Conservation (phyloP, 2,329 filamentous ascomycete species). For the Herpotrichia juniperi region DNA sequence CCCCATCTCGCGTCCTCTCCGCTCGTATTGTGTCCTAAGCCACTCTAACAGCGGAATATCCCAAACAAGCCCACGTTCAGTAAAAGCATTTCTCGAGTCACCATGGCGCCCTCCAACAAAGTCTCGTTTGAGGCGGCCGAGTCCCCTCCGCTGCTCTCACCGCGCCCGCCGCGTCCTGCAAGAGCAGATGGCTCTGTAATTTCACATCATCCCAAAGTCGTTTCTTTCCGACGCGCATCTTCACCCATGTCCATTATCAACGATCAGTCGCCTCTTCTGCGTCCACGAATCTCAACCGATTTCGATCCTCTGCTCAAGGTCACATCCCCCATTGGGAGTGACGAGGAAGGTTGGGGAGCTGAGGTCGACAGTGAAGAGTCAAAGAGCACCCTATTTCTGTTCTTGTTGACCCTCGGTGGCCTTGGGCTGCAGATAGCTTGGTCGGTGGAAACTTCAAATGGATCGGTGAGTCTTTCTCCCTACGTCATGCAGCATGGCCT, state of each 20-base stretch:
- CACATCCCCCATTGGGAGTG: constrained; percentile 37
- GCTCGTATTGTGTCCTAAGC: background rate
- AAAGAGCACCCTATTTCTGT: constrained; percentile 84
- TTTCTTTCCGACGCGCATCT: constrained; percentile 41
- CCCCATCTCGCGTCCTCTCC: background rate
- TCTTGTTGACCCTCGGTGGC: constrained; percentile 84
- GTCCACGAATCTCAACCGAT: constrained; percentile 36
- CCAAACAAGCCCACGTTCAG: background rate
- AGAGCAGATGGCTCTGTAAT: constrained; percentile 24
- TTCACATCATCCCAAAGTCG: constrained; percentile 41
- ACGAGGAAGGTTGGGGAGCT: constrained; percentile 48
- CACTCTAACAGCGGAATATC: background rate
- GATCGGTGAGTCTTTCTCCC: constrained; percentile 63
- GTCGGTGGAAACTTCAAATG: constrained; percentile 93
- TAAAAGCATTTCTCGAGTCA: background rate
- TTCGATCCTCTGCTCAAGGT: constrained; percentile 39
- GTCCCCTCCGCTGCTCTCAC: constrained; percentile 19
- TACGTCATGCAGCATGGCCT: background rate
- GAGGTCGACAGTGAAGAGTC: constrained; percentile 69
- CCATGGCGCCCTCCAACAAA: constrained; percentile 17
- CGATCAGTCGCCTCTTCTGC: constrained; percentile 44
- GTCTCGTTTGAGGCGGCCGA: constrained; percentile 10
- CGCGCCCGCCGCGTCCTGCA: too few species aligned
- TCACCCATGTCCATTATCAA: constrained; percentile 34
- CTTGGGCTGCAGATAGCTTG: constrained; percentile 91